phyloP scores from a whole-genome alignment of 2,329 filamentous ascomycete genomes.

The Pseudogymnoascus verrucosus region DNA sequence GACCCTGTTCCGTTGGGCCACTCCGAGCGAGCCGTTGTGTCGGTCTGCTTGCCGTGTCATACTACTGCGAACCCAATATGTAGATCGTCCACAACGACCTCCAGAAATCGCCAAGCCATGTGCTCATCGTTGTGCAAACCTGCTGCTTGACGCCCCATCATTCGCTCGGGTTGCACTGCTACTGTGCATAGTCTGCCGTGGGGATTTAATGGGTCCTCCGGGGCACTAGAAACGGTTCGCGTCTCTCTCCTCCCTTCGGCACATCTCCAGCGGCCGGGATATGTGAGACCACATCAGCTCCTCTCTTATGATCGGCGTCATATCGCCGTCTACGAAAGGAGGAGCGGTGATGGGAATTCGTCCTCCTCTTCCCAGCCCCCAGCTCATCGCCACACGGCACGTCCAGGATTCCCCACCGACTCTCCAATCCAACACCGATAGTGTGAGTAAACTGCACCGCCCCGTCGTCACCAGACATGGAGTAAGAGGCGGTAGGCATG shows the following conservation, averaged over 20 bases:
- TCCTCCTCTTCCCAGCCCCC: not conserved
- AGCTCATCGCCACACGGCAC: not conserved
- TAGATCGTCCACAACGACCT: not conserved
- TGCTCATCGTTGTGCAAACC: not conserved
- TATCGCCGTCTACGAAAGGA: not conserved
- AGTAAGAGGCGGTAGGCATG: not conserved
- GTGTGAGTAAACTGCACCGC: not conserved
- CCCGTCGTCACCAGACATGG: not conserved
- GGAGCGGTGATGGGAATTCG: not conserved
- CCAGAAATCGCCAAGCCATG: not conserved
- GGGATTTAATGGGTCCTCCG: not conserved
- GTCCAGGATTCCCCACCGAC: not conserved
- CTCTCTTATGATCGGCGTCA: not conserved
- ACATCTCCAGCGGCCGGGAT: not conserved
- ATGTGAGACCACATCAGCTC: not conserved
- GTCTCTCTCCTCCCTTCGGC: not conserved
- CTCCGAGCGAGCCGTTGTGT: not conserved
- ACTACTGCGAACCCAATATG: not conserved
- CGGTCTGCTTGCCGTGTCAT: not conserved
- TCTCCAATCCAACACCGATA: not conserved
- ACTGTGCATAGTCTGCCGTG: not conserved
- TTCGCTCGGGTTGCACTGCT: not conserved
- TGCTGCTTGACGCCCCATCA: not conserved
- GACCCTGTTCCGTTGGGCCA: slow-evolving; percentile 1
- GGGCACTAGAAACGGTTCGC: slow-evolving; percentile 4